A percentile compares a stretch with the other conserved stretches of the same genome.
These are phyloP conservation scores for Pelargonium citronellum DNA, from an alignment of 441 rosid species.

Conservation along the genomic window DNA sequence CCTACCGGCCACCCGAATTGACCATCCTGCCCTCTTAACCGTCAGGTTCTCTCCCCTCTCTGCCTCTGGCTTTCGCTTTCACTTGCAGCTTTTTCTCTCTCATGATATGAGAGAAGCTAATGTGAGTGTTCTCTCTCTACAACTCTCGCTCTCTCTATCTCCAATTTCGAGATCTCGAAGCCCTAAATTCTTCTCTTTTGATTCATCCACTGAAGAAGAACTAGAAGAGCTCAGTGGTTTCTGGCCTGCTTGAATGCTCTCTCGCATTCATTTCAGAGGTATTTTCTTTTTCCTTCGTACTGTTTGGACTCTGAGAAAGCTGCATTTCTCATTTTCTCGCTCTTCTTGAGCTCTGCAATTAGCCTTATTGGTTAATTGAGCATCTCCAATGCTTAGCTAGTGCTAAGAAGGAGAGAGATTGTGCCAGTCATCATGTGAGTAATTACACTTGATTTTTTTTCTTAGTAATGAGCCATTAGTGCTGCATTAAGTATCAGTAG, in stretches of 20 bases:
- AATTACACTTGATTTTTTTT: background rate
- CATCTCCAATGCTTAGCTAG: too few species aligned
- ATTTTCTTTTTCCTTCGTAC: background rate
- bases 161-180: slow-evolving; percentile 15
- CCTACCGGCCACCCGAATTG: background rate
- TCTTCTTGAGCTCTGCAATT: background rate
- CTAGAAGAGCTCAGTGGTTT: background rate
- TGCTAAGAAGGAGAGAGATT: too few species aligned
- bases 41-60: background rate
- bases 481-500: background rate
- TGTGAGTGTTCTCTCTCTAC: slow-evolving; percentile 2
- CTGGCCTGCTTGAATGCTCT: background rate
- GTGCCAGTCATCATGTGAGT: too few species aligned
- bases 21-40: slow-evolving; percentile 6
- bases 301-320: slow-evolving; percentile 11
- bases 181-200: slow-evolving; percentile 7
- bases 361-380: background rate
- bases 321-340: background rate
- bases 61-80: slow-evolving; percentile 2
- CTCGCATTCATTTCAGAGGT: background rate
- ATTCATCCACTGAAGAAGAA: background rate
- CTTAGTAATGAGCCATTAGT: background rate
- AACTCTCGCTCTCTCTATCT: slow-evolving; percentile 2
- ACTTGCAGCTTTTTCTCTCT: slow-evolving; percentile 5
- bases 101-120: background rate